Evolutionary conservation across 164 flowering plant genomes (phyloP).

Genomic region (Warburgia ugandensis): DNA sequence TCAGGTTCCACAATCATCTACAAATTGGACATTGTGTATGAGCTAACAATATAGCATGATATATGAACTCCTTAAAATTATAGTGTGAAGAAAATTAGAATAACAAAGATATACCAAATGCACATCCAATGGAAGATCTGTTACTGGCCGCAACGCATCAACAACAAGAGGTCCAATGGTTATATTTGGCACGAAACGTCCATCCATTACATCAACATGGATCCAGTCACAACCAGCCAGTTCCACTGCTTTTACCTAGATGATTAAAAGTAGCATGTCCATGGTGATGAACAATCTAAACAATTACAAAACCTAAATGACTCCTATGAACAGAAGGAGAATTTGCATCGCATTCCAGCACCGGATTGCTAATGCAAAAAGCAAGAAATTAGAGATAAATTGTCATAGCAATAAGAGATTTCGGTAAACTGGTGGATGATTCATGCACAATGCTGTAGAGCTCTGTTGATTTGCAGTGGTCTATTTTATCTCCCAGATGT

Average conservation of each 20-base stretch:
- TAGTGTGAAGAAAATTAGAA: neutral
- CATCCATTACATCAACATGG: slow-evolving; percentile 99
- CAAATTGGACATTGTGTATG: neutral
- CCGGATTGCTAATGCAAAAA: no score
- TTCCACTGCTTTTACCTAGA: slow-evolving; percentile 95
- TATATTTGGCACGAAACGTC: slow-evolving; percentile 96
- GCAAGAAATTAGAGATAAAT: no score
- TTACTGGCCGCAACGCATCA: slow-evolving; percentile 94
- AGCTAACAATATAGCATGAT: neutral
- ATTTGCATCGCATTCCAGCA: no score
- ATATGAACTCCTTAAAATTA: neutral
- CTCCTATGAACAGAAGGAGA: neutral
- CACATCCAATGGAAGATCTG: slow-evolving; percentile 95
- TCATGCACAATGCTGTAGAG: no score
- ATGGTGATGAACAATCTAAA: neutral
- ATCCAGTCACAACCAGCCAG: slow-evolving; percentile 99
- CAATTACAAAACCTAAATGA: neutral
- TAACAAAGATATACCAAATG: slow-evolving; percentile 60
- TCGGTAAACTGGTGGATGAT: no score
- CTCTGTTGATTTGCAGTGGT: no score
- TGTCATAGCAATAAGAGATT: no score
- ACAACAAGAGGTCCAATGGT: slow-evolving; percentile 98
- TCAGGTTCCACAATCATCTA: slow-evolving; percentile 99
- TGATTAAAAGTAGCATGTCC: neutral
- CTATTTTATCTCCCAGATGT: no score